phyloP scores from a whole-genome alignment of 2,329 filamentous ascomycete species.

The Penicillium sp. region DNA sequence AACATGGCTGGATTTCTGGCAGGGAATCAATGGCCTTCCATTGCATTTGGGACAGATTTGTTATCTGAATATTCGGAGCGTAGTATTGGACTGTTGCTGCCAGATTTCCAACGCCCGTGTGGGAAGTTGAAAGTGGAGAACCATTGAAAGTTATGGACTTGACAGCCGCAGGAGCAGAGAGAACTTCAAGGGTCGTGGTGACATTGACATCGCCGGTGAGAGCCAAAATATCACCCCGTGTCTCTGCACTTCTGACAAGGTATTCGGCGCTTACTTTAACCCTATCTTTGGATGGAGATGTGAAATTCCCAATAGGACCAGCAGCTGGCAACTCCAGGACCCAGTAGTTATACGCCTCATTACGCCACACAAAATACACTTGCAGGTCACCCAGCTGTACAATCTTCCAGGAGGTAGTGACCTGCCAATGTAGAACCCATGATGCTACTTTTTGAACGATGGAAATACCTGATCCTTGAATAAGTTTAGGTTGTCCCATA shows the following conservation, averaged over 20 bases:
- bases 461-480: constrained; percentile 30
- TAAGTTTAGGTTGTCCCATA: constrained; percentile 21
- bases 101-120: constrained; percentile 47
- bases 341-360: constrained; percentile 44
- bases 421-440: constrained; percentile 49
- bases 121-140: constrained; percentile 39
- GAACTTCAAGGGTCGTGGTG: constrained; percentile 64
- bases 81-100: constrained; percentile 49
- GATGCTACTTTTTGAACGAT: constrained; percentile 22
- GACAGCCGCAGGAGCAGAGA: constrained; percentile 56
- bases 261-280: constrained; percentile 41
- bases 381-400: constrained; percentile 42
- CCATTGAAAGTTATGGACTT: constrained; percentile 62
- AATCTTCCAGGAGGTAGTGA: constrained; percentile 45
- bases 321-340: constrained; percentile 29
- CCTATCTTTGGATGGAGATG: constrained; percentile 21
- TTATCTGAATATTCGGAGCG: constrained; percentile 51
- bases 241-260: constrained; percentile 45
- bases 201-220: constrained; percentile 68
- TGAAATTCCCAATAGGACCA: not conserved
- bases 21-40: constrained; percentile 71
- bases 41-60: constrained; percentile 53
- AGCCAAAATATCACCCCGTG: constrained; percentile 53
- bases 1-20: constrained; percentile 61
- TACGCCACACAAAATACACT: constrained; percentile 53